Base-by-base conservation (phyloP, 176 grass and related monocot genomes). In the Saccharum spontaneum region DNA sequence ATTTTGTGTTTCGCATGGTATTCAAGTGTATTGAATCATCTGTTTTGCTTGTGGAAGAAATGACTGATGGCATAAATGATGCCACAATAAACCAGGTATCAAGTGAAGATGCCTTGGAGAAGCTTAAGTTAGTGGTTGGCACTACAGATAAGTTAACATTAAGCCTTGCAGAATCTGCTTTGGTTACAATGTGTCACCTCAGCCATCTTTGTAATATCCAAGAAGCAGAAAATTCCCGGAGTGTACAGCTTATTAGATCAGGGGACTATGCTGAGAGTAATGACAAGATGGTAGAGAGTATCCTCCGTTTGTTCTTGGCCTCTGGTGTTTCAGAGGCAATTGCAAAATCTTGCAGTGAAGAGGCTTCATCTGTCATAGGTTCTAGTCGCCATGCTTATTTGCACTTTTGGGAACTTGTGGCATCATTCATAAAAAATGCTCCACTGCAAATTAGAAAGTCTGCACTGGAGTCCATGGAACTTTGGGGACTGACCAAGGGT, bases 21-120 rank as follows among this genome's bases (percentile, higher is more conserved):
- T 82, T 82, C 63, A 92, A 83, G 79, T 93, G 95, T 88, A 87
- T 95, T 38, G 89, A 95, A 75, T 95, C 79, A 43, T 91, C 84
- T 77, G 91, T 93, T 90, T 85, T 95, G 71, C 85, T 98, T 63
- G 86, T 98, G 89, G 95, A 98, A 84, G 95, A 98, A 90, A 92
- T 86, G 64, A 79, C 89, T 34, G 93, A 98, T 74, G 84, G 48
- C 41, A 78, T 96, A 43, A 92, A 91, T 78, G 79, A 92, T 70
- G 61, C 71, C 59, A 44, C 85, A 41, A 60, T 88, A 76, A 93
- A 91, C 71, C 79, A 78, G 17, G 69, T 75, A 77, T 82, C 79
- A 54, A 59, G 23, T 81, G 79, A 86, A 76, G 72, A 75, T 77
- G 87, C 39, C 45, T 79, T 86, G 76, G 87, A 92, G 82, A 98